A percentile compares a stretch with the other conserved stretches of the same genome.
phyloP scores from a whole-genome alignment of 495 filamentous ascomycete species.

The Lophiotrema nucula region DNA sequence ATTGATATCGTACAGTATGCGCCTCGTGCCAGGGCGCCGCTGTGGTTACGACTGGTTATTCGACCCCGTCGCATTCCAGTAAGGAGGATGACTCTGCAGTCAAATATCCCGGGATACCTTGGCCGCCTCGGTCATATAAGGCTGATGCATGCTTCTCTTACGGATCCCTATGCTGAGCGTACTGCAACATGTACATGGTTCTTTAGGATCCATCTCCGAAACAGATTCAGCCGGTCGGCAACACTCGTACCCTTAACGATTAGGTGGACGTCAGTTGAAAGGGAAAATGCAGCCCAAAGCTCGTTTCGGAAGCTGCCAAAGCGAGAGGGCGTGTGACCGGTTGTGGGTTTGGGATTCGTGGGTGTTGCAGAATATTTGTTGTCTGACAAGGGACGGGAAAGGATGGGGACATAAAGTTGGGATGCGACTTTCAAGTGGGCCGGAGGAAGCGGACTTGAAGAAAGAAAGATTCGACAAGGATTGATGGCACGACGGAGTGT shows the following conservation, averaged over 20 bases:
- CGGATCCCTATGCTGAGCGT: not conserved
- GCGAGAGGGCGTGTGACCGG: constrained; percentile 13
- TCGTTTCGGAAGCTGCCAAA: constrained; percentile 3
- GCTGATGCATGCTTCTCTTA: not conserved
- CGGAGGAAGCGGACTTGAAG: constrained; percentile 27
- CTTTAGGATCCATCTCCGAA: constrained; percentile 24
- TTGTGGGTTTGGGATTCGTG: constrained; percentile 7
- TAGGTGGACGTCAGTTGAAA: not conserved
- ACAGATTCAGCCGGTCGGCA: constrained; percentile 22
- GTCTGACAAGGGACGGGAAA: constrained; percentile 16
- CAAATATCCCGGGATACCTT: constrained; percentile 16
- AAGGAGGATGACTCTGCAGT: constrained; percentile 14
- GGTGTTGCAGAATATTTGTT: constrained; percentile 13
- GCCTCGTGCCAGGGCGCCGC: not conserved
- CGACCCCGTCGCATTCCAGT: constrained; percentile 13
- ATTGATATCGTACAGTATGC: constrained; percentile 13
- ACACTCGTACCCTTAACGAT: constrained; percentile 5
- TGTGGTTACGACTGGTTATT: constrained; percentile 12
- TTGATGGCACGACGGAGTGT: constrained; percentile 16
- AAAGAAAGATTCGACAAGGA: constrained; percentile 11
- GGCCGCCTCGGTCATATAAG: constrained; percentile 21
- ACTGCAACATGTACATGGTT: constrained; percentile 13
- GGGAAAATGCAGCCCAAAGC: constrained; percentile 14
- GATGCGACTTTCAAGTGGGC: constrained; percentile 16
- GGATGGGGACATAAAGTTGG: constrained; percentile 8